These are phyloP conservation scores for Xanthoconium stramineum DNA, from an alignment of 768 basidiomycete genomes.

Conservation along the genomic window DNA sequence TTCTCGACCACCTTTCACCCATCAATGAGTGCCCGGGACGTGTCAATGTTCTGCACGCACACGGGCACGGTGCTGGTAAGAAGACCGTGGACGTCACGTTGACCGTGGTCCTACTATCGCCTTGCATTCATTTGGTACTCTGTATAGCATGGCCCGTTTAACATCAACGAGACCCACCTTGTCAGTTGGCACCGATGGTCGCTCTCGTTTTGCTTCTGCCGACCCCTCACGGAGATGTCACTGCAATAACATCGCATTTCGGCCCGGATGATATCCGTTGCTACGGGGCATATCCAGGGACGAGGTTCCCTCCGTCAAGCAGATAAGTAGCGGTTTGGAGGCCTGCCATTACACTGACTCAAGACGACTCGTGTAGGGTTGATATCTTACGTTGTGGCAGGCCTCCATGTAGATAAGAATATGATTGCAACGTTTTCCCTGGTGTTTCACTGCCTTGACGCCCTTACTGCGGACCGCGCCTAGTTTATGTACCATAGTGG, in stretches of 20 bases:
- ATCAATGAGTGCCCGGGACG: slow-evolving; percentile 2
- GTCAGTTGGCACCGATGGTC: background rate
- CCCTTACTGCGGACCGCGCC: too few relatives aligned
- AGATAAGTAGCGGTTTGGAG: background rate
- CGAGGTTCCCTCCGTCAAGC: background rate
- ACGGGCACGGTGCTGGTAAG: slow-evolving; percentile 1
- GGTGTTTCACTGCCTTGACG: too few relatives aligned
- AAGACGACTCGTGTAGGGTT: background rate
- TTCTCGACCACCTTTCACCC: background rate
- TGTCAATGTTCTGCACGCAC: background rate
- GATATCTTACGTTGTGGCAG: background rate
- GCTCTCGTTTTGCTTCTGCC: background rate
- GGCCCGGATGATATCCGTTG: background rate
- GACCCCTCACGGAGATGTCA: background rate
- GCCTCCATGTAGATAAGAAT: slow-evolving; percentile 2
- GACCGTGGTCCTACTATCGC: background rate
- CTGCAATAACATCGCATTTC: background rate
- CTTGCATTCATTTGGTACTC: background rate
- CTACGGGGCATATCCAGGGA: slow-evolving; percentile 19
- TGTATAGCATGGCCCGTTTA: background rate
- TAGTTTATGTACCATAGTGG: background rate
- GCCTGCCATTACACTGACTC: background rate
- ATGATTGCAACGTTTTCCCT: slow-evolving; percentile 5
- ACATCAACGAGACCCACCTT: background rate
- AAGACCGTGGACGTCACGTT: background rate